Evolutionary conservation across 192 early-diverging fungal genomes (phyloP), one percentile per base, ranked within the genome.

Genomic region (Helicostylum pulchrum): DNA sequence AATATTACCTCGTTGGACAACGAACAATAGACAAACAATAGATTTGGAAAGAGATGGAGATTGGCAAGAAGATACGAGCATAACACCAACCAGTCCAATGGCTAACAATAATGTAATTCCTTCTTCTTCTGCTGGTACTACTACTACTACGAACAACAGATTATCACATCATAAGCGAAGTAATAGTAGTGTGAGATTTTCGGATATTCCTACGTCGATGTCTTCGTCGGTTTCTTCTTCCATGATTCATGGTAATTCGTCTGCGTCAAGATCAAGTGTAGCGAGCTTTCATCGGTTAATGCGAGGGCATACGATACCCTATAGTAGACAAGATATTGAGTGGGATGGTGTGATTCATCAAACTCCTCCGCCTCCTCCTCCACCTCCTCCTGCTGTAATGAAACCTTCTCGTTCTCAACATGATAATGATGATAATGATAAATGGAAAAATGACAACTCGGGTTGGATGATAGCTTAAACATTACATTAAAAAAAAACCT

Each of bases 251-350:
- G 48, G 47, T 46, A 6, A 43, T 45, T 39, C 44, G 3, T 31
- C 32, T 2, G n/a, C 1, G 1, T 4, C 48, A 19, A 23, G 56
- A n/a, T 66, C 65, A 10, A 58, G 65, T 51, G 19, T 58, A 2
- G 61, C 65, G 30, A 67, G 71, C 34, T 52, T 73, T n/a, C 71
- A 73, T 64, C 60, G 71, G 32, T 61, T 61, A 8, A 66, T 73
- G 23, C 65, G 71, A 9, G 66, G 71, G 3, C 65, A 67, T 30
- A 54, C 53, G 34, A 31, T 48, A n/a, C 53, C 61, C 1, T 62
- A 72, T 39, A 52, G 45, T 15, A 30, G 71, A 45, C 71, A 73
- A 26, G 71, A 73, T 47, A 32, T 73, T 19, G 71, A 73, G 44
- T 73, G 71, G 71, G 71, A 73, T 47, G 71, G 71, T 19, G 55